Evolutionary conservation across 495 filamentous ascomycete genomes (phyloP).

Genomic region (Aspergillus wentii): DNA sequence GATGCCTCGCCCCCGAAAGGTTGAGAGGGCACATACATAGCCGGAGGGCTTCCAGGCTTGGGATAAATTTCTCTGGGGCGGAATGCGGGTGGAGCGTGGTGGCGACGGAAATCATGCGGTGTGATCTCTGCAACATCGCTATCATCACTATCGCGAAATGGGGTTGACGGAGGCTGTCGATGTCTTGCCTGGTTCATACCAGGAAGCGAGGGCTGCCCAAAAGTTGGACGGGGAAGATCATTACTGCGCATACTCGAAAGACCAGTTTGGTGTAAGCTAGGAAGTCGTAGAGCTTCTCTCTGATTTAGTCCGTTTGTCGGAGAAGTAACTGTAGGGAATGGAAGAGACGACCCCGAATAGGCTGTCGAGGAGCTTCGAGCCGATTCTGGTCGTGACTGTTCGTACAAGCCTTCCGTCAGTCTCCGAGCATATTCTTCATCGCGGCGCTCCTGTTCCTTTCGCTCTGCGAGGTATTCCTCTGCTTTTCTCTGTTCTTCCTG

Average conservation of each 20-base stretch:
- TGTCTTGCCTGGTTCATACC: neutral
- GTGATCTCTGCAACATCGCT: constrained; percentile 26
- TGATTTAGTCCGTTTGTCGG: neutral
- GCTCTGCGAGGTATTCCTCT: constrained; percentile 28
- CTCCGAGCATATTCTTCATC: constrained; percentile 46
- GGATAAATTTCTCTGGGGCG: neutral
- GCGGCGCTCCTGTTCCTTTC: constrained; percentile 31
- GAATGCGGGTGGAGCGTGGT: neutral
- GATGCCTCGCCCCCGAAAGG: neutral
- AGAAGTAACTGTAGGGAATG: neutral
- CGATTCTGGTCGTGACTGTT: constrained; percentile 5
- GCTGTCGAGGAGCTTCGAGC: constrained; percentile 5
- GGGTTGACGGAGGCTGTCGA: neutral
- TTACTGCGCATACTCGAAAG: constrained; percentile 1
- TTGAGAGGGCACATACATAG: neutral
- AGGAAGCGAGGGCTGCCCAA: neutral
- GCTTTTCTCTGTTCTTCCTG: constrained; percentile 32
- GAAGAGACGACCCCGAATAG: constrained; percentile 3
- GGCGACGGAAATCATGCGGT: constrained; percentile 10
- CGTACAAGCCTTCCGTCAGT: constrained; percentile 23
- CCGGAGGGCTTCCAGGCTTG: neutral
- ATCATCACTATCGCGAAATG: constrained; percentile 17
- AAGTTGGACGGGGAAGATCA: neutral
- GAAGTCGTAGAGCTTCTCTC: too few species aligned
- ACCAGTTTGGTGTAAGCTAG: too few species aligned